A percentile compares a stretch with the other conserved stretches of the same genome.
These are phyloP conservation scores for Cyberlindnera sargentensis DNA, from an alignment of 805 yeast species.

Conservation along the genomic window DNA sequence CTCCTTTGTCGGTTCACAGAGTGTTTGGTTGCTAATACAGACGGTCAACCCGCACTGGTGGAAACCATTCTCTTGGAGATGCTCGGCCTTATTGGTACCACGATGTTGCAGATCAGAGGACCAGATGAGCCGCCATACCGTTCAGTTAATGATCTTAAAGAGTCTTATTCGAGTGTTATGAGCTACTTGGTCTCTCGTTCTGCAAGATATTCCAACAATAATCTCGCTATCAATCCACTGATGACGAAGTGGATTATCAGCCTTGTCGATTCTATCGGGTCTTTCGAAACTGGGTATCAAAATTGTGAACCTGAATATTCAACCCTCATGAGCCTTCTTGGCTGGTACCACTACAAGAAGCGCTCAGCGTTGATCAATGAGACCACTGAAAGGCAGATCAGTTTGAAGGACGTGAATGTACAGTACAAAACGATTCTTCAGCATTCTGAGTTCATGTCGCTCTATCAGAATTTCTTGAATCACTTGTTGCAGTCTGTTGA, in stretches of 20 bases:
- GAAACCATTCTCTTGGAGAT: conserved; percentile 52
- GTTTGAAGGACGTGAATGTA: neutral
- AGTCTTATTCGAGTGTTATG: conserved; percentile 1
- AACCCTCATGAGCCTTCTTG: neutral
- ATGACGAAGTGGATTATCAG: conserved; percentile 17
- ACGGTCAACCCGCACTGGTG: conserved; percentile 31
- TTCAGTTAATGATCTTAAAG: neutral
- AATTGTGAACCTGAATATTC: neutral
- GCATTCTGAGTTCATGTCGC: conserved; percentile 13
- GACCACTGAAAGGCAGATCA: neutral
- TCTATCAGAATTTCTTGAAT: conserved; percentile 47
- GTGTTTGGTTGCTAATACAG: conserved; percentile 33
- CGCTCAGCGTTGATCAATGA: neutral
- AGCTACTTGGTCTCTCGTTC: too few species aligned
- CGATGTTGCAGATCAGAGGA: conserved; percentile 33
- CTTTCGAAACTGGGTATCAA: neutral
- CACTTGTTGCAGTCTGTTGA: conserved; percentile 42
- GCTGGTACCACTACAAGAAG: neutral
- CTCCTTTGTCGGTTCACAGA: conserved; percentile 40
- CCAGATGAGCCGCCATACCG: conserved; percentile 5
- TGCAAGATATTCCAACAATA: too few species aligned
- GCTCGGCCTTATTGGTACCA: conserved; percentile 54
- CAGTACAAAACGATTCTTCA: conserved; percentile 3
- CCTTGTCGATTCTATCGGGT: neutral
- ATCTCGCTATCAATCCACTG: conserved; percentile 7